Evolutionary conservation across 306 rosid genomes (phyloP).

Genomic region (Oemleria cerasiformis): DNA sequence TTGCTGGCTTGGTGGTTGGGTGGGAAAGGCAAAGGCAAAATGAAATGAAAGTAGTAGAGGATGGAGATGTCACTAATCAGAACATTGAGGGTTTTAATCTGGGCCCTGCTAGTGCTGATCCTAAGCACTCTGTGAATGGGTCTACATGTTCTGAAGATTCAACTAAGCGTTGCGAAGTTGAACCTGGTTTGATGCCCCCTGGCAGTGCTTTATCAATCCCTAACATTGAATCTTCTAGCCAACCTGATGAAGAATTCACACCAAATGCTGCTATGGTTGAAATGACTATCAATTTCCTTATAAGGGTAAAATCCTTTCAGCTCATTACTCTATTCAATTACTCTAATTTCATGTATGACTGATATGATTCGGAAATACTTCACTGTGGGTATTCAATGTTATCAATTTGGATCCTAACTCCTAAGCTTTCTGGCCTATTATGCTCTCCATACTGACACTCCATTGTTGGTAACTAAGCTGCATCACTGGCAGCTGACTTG

Average conservation of each 20-base stretch:
- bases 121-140: slow-evolving; percentile 78
- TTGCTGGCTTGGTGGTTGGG: slow-evolving; percentile 98
- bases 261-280: slow-evolving; percentile 99
- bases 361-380: slow-evolving; percentile 2
- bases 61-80: slow-evolving; percentile 64
- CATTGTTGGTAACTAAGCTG: neutral
- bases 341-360: slow-evolving; percentile 22
- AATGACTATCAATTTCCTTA: slow-evolving; percentile 94
- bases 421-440: slow-evolving; percentile 9
- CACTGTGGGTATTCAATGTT: neutral
- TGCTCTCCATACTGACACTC: neutral
- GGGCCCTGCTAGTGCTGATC: slow-evolving; percentile 54
- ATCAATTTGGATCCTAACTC: neutral
- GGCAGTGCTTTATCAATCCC: slow-evolving; percentile 94
- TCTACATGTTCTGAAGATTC: slow-evolving; percentile 82
- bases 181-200: slow-evolving; percentile 98
- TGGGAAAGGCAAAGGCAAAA: slow-evolving; percentile 97
- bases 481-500: no score
- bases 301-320: slow-evolving; percentile 68
- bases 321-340: slow-evolving; percentile 4
- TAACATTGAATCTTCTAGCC: slow-evolving; percentile 78
- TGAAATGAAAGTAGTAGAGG: slow-evolving; percentile 80
- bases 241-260: slow-evolving; percentile 97
- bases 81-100: slow-evolving; percentile 65
- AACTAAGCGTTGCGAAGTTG: slow-evolving; percentile 84